Evolutionary conservation across 2,329 filamentous ascomycete genomes (phyloP), one percentile per base, ranked within the genome.

Genomic region (Fusarium sp.): DNA sequence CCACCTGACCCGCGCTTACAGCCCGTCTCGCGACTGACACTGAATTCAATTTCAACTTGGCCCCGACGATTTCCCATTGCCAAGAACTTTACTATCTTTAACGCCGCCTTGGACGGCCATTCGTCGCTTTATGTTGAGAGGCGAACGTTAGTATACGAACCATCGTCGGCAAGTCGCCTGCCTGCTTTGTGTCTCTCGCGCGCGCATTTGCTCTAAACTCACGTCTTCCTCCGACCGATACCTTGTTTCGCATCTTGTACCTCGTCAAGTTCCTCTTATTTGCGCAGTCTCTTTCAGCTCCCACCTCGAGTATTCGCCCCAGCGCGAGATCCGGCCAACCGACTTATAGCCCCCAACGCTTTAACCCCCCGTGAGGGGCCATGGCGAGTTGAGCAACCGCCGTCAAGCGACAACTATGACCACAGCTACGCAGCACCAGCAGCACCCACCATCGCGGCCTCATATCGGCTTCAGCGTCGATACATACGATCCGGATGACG

Each of bases 401-500:
- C 64, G 63, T 72, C 75, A 68, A 74, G 73, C 68, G 73, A 75
- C 71, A 73, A 75, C 63, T 63, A 75, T 75, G 73, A 75, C 73
- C 65, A 81, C 80, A 74, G 77, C 78, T 71, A 76, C 79, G 63
- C 74, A 72, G 45, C 72, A 73, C 66, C 75, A 78, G 58, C 75
- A 75, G 71, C 69, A 74, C 63, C 74, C 77, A 71, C 77, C 77
- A 64, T 42, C 71, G 43, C 73, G 66, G 20, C 48, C 63, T 31
- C 67, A 68, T 49, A 74, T 72, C 65, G 59, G 69, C 56, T 72
- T 69, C 63, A 48, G 63, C 63, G 73, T 64, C 76, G 80, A 82
- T 53, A 76, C 78, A 53, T 84, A 81, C 74, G 81, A 84, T 68
- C 77, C 81, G 68, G 82, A 85, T 80, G 83, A 83, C 66, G 79